A percentile compares a stretch with the other conserved stretches of the same genome.
Conservation (phyloP, 306 rosid species). For the Fragaria iinumae region DNA sequence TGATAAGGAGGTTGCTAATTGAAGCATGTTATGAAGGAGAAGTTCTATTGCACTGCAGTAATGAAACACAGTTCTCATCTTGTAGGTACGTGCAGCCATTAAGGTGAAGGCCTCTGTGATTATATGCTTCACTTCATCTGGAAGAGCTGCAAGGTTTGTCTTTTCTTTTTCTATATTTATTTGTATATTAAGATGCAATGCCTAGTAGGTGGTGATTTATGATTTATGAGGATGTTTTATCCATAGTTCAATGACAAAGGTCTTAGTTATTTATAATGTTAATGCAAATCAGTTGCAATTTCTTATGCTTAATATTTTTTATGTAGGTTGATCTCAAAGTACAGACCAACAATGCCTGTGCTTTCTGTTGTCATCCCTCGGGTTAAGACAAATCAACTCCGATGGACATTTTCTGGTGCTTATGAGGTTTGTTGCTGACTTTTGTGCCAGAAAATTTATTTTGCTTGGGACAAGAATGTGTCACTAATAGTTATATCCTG, state of each 20-base stretch:
- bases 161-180: not conserved
- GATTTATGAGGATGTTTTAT: not conserved
- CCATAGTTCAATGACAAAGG: not conserved
- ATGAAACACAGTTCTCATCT: not conserved
- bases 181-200: not conserved
- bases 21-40: not conserved
- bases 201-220: not conserved
- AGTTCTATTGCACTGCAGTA: not conserved
- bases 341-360: slow-evolving; percentile 96
- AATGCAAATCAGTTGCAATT: not conserved
- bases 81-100: slow-evolving; percentile 89
- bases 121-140: slow-evolving; percentile 89
- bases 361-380: slow-evolving; percentile 87
- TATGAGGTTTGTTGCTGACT: slow-evolving; percentile 60
- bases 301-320: not conserved
- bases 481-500: not conserved
- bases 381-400: slow-evolving; percentile 72
- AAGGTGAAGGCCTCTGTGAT: slow-evolving; percentile 88
- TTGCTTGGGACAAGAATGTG: not conserved
- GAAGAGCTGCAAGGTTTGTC: slow-evolving; percentile 81
- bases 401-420: slow-evolving; percentile 84
- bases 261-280: not conserved
- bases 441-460: not conserved
- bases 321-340: slow-evolving; percentile 83
- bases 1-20: not conserved